Percentiles rank a stretch among this genome's conserved stretches.
These are phyloP conservation scores for Aspergillus clavatus DNA, from an alignment of 2,329 filamentous ascomycete species.

Conservation along the genomic window DNA sequence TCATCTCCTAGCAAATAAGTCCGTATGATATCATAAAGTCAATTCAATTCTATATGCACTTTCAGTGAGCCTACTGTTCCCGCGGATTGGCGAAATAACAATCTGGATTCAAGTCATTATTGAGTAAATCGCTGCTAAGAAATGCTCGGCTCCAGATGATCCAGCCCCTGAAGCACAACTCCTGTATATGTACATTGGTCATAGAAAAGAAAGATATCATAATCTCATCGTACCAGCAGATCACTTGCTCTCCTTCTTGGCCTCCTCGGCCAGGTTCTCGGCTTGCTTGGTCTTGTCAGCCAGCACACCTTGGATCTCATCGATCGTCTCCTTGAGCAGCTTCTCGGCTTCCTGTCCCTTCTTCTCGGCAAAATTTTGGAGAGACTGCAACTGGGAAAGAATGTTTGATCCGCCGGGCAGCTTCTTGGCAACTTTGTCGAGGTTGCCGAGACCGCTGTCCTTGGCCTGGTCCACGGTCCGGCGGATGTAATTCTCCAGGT, in stretches of 20 bases:
- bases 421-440: slow-evolving; percentile 60
- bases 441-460: slow-evolving; percentile 44
- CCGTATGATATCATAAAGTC: no score
- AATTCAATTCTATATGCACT: no score
- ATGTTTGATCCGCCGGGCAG: slow-evolving; percentile 63
- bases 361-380: slow-evolving; percentile 62
- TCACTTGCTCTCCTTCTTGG: slow-evolving; percentile 15
- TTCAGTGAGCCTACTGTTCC: no score
- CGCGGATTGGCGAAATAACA: no score
- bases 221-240: neutral
- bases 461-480: slow-evolving; percentile 57
- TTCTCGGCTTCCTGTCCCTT: slow-evolving; percentile 63
- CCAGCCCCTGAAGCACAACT: no score
- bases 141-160: no score
- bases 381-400: slow-evolving; percentile 59
- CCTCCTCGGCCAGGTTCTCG: slow-evolving; percentile 18
- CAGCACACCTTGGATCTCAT: slow-evolving; percentile 19
- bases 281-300: slow-evolving; percentile 18
- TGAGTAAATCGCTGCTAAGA: no score
- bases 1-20: no score
- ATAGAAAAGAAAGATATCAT: neutral
- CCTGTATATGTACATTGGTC: neutral
- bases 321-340: slow-evolving; percentile 64
- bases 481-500: slow-evolving; percentile 59
- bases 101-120: no score